Evolutionary conservation across 169 alveolate genomes (phyloP).

Genomic region (Besnoitia besnoiti): DNA sequence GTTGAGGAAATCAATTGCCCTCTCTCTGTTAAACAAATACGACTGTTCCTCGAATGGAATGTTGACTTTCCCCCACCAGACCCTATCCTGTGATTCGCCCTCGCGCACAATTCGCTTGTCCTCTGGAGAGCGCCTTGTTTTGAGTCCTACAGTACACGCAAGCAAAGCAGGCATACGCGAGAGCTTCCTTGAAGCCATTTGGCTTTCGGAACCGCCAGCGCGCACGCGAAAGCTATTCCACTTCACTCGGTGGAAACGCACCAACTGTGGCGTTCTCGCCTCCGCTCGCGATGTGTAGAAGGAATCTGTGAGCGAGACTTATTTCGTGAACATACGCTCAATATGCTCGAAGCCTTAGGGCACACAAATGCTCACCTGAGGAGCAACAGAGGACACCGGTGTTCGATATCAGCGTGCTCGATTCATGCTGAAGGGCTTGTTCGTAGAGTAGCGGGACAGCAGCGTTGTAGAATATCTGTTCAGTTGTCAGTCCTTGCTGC

Average conservation of each 20-base stretch:
- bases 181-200: too few species aligned
- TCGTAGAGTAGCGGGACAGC: slow-evolving; percentile 72
- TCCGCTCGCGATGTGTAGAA: background rate
- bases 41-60: slow-evolving; percentile 89
- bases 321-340: too few species aligned
- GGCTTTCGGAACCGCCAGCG: too few species aligned
- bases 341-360: too few species aligned
- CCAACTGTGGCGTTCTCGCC: background rate
- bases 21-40: slow-evolving; percentile 86
- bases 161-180: background rate
- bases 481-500: slow-evolving; percentile 8
- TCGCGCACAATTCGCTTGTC: slow-evolving; percentile 93
- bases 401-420: slow-evolving; percentile 78
- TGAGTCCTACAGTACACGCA: slow-evolving; percentile 71
- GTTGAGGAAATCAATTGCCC: slow-evolving; percentile 94
- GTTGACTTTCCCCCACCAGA: slow-evolving; percentile 97
- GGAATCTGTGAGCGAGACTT: too few species aligned
- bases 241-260: background rate
- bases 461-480: slow-evolving; percentile 59
- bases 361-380: slow-evolving; percentile 71
- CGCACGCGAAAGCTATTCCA: slow-evolving; percentile 76
- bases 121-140: slow-evolving; percentile 92
- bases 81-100: slow-evolving; percentile 75
- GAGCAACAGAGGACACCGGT: slow-evolving; percentile 87
- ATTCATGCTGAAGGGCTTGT: slow-evolving; percentile 81